Evolutionary conservation across 2,329 filamentous ascomycete species (phyloP).

Genomic region (Diaporthe ampelina): DNA sequence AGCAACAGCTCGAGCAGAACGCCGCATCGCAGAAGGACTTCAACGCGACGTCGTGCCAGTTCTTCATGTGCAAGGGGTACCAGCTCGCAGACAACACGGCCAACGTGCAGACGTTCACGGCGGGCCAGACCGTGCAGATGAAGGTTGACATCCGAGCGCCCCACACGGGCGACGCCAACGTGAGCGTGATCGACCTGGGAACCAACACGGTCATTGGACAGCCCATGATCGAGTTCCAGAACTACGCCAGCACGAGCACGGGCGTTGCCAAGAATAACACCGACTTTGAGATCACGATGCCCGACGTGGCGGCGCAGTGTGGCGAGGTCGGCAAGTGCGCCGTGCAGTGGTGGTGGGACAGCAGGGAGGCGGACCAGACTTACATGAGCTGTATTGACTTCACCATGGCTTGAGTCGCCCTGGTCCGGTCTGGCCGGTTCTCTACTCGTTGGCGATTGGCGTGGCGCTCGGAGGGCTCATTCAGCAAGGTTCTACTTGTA

Average conservation of each 20-base stretch:
- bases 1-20: slow-evolving; percentile 38
- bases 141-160: slow-evolving; percentile 60
- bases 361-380: slow-evolving; percentile 36
- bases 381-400: slow-evolving; percentile 42
- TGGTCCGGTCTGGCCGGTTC: background rate
- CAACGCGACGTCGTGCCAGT: slow-evolving; percentile 50
- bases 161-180: slow-evolving; percentile 62
- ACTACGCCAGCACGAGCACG: slow-evolving; percentile 47
- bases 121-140: slow-evolving; percentile 59
- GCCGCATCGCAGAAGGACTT: slow-evolving; percentile 34
- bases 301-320: slow-evolving; percentile 47
- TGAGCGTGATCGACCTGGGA: slow-evolving; percentile 61
- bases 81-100: slow-evolving; percentile 56
- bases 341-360: slow-evolving; percentile 41
- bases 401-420: slow-evolving; percentile 22
- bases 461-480: background rate
- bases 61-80: slow-evolving; percentile 57
- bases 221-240: slow-evolving; percentile 47
- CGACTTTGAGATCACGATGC: slow-evolving; percentile 49
- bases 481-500: background rate
- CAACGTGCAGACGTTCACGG: slow-evolving; percentile 54
- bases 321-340: slow-evolving; percentile 48
- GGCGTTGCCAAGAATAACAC: slow-evolving; percentile 49
- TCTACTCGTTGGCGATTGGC: too few species aligned
- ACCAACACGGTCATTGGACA: slow-evolving; percentile 64